Evolutionary conservation across 208 protist genomes (phyloP), one percentile per base, ranked within the genome.

Genomic region (Paratrypanosoma confusum): DNA sequence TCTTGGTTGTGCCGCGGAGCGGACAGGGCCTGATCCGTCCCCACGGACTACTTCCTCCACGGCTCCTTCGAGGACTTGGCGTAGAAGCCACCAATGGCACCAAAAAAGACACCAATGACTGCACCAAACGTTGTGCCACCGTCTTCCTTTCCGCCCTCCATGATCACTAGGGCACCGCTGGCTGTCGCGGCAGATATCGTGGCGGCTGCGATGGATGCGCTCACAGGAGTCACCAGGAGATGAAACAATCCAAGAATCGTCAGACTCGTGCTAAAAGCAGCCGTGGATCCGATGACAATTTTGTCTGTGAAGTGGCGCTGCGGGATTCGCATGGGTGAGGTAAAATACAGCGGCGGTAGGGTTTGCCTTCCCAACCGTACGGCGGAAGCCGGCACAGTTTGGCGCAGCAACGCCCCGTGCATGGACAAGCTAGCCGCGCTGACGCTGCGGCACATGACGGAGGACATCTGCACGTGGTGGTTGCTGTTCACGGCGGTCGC

Each of bases 31-130:
- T 10, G 22, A 10, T 47, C 0, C 18, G 18, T n/a, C n/a, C n/a
- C 17, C 14, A 5, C 33, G 4, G 14, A 28, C 62, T 65, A 92
- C 66, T 92, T 89, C 1, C 80, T 57, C 84, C 84, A 93, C 27
- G 84, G 84, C 64, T 93, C 79, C 38, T 78, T 83, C 50, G 71
- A 61, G 4, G 80, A 81, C 58, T 93, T 93, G 21, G 75, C 74
- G 69, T 90, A 90, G 63, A 64, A 87, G 23, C 84, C 74, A 8
- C 84, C 84, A 48, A 90, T 79, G 10, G 57, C 80, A 5, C 80
- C 84, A 39, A 87, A 55, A 24, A 93, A 73, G 18, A 87, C 56
- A 16, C 84, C 84, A 10, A 76, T 34, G 25, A 93, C 61, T 0
- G 77, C 77, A n/a, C 84, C 84, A 36, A 93, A 81, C 2, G 74